phyloP scores from a whole-genome alignment of 2,329 filamentous ascomycete genomes.

The Botrytis tulipae region DNA sequence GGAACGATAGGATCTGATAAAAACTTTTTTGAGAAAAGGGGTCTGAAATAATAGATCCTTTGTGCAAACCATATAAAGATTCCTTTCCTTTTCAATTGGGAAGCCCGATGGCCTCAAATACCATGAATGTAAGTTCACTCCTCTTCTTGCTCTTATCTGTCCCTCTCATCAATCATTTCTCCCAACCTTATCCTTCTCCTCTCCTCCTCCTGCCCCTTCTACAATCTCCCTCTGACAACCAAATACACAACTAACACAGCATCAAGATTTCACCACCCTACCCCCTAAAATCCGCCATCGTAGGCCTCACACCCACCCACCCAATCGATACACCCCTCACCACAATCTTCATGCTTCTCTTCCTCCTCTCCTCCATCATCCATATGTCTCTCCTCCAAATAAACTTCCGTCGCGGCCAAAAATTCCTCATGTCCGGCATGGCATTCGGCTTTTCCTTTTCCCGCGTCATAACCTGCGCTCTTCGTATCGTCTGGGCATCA shows the following conservation, averaged over 20 bases:
- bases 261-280: constrained; percentile 28
- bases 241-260: not conserved
- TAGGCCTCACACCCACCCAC: constrained; percentile 58
- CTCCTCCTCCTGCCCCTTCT: not conserved
- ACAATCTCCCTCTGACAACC: not conserved
- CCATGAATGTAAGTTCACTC: not conserved
- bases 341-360: constrained; percentile 60
- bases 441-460: constrained; percentile 59
- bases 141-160: not conserved
- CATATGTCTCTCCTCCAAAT: constrained; percentile 56
- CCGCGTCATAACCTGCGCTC: constrained; percentile 46
- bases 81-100: not conserved
- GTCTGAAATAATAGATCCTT: not conserved
- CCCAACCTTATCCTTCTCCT: not conserved
- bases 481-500: constrained; percentile 49
- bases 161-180: not conserved
- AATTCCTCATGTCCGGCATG: constrained; percentile 58
- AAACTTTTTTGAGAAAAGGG: not conserved
- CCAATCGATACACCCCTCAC: constrained; percentile 63
- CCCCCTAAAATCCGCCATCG: constrained; percentile 44
- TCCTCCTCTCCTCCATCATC: constrained; percentile 49
- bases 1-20: not conserved
- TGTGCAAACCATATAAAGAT: not conserved
- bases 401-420: constrained; percentile 43
- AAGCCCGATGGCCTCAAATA: not conserved